Evolutionary conservation across 306 rosid genomes (phyloP).

Genomic region (Macrotyloma uniflorum): DNA sequence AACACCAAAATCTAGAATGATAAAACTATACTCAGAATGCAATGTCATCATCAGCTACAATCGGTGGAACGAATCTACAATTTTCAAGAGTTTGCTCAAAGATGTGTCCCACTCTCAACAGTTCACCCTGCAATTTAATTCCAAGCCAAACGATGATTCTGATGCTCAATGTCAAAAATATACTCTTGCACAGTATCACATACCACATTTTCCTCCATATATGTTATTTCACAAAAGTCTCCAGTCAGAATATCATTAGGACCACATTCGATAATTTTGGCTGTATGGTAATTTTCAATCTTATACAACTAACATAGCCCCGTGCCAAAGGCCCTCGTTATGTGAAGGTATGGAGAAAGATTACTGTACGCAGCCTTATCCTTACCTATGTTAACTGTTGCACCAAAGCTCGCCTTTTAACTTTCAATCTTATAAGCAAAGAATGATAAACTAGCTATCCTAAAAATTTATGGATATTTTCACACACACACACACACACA

Average conservation of each 20-base stretch:
- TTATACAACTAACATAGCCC: background rate
- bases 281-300: background rate
- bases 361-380: too few species aligned
- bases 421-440: slow-evolving; percentile 1
- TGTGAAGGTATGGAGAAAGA: too few species aligned
- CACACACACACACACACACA: background rate
- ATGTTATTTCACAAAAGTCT: background rate
- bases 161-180: slow-evolving; percentile 8
- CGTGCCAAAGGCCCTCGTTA: background rate
- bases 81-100: slow-evolving; percentile 88
- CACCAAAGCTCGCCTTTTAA: background rate
- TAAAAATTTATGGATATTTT: background rate
- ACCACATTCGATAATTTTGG: slow-evolving; percentile 6
- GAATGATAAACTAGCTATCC: background rate
- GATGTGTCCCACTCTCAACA: slow-evolving; percentile 88
- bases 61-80: slow-evolving; percentile 82
- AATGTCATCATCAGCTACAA: slow-evolving; percentile 54
- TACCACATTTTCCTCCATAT: background rate
- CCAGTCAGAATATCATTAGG: background rate
- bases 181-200: background rate
- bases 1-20: slow-evolving; percentile 1
- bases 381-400: too few species aligned
- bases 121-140: slow-evolving; percentile 62
- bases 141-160: slow-evolving; percentile 24
- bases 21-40: slow-evolving; percentile 24